Percentiles rank a stretch among this genome's conserved stretches.
phyloP scores from a whole-genome alignment of 495 filamentous ascomycete species.

The Podospora tetraspora region DNA sequence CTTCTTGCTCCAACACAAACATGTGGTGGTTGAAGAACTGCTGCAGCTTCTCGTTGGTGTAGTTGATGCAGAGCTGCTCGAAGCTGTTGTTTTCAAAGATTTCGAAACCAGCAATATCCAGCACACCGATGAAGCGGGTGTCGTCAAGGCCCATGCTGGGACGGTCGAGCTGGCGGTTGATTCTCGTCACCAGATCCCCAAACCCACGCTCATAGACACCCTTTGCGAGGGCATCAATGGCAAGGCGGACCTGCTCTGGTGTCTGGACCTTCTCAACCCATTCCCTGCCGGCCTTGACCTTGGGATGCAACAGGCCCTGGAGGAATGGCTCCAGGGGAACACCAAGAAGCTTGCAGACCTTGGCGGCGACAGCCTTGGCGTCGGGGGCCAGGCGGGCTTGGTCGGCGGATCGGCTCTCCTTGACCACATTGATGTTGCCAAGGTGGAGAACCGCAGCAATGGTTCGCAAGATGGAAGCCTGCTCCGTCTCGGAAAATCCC shows the following conservation, averaged over 20 bases:
- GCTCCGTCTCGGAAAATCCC: constrained; percentile 86
- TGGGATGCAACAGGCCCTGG: constrained; percentile 83
- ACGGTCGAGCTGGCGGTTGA: constrained; percentile 86
- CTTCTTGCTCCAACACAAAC: constrained; percentile 98
- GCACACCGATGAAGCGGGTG: constrained; percentile 90
- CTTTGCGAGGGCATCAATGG: constrained; percentile 89
- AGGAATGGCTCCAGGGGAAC: constrained; percentile 80
- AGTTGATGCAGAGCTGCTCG: constrained; percentile 99
- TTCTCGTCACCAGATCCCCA: constrained; percentile 82
- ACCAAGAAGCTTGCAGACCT: constrained; percentile 77
- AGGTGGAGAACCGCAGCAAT: constrained; percentile 89
- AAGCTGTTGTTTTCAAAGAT: constrained; percentile 99
- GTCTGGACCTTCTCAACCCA: constrained; percentile 98
- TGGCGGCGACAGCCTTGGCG: constrained; percentile 62
- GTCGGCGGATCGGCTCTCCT: constrained; percentile 83
- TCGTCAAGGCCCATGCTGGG: constrained; percentile 74
- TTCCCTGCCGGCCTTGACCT: constrained; percentile 90
- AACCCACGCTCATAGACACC: constrained; percentile 97
- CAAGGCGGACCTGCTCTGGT: constrained; percentile 86
- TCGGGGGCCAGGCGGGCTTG: constrained; percentile 79
- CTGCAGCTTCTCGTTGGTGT: constrained; percentile 98
- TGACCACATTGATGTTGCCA: constrained; percentile 82
- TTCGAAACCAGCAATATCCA: constrained; percentile 99
- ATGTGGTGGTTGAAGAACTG: constrained; percentile 99
- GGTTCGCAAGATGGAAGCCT: constrained; percentile 74